Conservation (phyloP, 176 grass and related monocot species). For the Ampelocalamus luodianensis region DNA sequence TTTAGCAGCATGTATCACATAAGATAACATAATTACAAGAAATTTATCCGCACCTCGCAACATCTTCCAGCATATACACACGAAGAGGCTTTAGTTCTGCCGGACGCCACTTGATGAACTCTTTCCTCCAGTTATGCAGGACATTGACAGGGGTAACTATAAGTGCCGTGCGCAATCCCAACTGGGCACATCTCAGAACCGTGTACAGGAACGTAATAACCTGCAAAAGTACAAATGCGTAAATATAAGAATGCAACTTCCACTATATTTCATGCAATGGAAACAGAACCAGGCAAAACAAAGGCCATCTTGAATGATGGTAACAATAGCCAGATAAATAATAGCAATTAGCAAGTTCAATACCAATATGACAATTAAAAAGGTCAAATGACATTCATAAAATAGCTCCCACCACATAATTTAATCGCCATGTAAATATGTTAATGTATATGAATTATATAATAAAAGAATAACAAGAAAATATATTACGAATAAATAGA, state of each 20-base stretch:
- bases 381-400: not conserved
- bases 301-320: not conserved
- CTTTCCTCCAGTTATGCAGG: slow-evolving; percentile 92
- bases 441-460: slow-evolving; percentile 17
- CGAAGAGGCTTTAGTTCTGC: slow-evolving; percentile 76
- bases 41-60: slow-evolving; percentile 61
- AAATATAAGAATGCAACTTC: slow-evolving; percentile 31
- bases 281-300: slow-evolving; percentile 26
- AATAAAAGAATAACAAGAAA: slow-evolving; percentile 31
- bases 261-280: slow-evolving; percentile 21
- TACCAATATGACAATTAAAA: not conserved
- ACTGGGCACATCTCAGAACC: slow-evolving; percentile 72
- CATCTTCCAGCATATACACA: slow-evolving; percentile 91
- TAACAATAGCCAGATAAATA: not conserved
- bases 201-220: slow-evolving; percentile 96
- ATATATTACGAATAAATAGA: slow-evolving; percentile 3
- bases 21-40: slow-evolving; percentile 44
- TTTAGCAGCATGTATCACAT: slow-evolving; percentile 37
- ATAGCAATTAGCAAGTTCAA: slow-evolving; percentile 16
- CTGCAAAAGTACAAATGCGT: slow-evolving; percentile 50
- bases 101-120: slow-evolving; percentile 89
- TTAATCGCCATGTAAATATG: slow-evolving; percentile 6
- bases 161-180: slow-evolving; percentile 80
- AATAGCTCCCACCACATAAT: slow-evolving; percentile 17
- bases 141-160: slow-evolving; percentile 98